Base-by-base conservation (phyloP, 192 early-diverging fungal species). In the Gryganskiella cystojenkinii region DNA sequence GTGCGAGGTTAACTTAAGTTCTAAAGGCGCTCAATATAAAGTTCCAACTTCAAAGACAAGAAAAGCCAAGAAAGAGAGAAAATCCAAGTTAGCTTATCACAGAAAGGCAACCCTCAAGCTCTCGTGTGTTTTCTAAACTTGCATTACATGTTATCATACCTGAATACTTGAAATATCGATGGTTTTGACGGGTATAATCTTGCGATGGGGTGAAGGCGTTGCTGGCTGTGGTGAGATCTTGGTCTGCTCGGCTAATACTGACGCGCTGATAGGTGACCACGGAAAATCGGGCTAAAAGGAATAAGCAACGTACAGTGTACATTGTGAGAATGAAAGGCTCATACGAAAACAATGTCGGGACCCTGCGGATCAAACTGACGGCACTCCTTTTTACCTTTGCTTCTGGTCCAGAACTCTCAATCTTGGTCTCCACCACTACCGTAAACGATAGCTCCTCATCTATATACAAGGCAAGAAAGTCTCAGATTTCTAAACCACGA, bases 131-230 rank as follows among this genome's bases (percentile, higher is more conserved):
- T 46, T 40, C 33, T 64, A 1, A 11, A 17, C 3, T 47, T 22
- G 9, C 5, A 10, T 25, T 42, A 14, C 27, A 44, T 19, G 30
- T 45, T 33, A 20, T 55, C 33, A 3, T 67, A 76, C 73, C 73
- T 76, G 73, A 15, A 76, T 33, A 57, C 56, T 59, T 2, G 73
- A 64, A 17, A 76, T 27, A 33, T 58, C 54, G 35, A 76, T 58
- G 10, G 64, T 76, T 24, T 76, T 76, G 11, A 76, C 73, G 43
- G 73, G 73, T 28, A 76, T 76, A 46, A 76, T 76, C 44, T 50
- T 68, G 15, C 60, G 59, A 4, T 56, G 27, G 14, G 46, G 59
- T 42, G 44, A 28, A 10, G 73, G 30, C 0, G 15, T 31, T 17
- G 11, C 20, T 2, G 34, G 50, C 1, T 44, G 46, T 2, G 47